A percentile compares a stretch with the other conserved stretches of the same genome.
Evolutionary conservation across 192 early-diverging fungal genomes (phyloP).

Genomic region (Bifiguratus adelaidae): DNA sequence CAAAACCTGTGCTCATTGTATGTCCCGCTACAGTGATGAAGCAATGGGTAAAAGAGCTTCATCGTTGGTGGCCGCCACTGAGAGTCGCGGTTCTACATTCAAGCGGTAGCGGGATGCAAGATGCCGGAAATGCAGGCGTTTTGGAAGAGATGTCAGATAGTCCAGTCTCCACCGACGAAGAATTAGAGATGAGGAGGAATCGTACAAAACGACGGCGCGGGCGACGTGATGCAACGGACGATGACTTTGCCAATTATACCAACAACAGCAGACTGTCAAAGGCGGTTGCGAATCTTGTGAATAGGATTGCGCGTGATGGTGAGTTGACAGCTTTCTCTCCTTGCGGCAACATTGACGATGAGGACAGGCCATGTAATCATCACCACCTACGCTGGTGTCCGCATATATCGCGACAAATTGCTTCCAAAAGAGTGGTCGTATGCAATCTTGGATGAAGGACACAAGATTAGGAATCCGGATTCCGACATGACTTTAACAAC

Average conservation of each 20-base stretch:
- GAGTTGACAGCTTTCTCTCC: too few relatives aligned
- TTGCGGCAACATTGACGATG: too few relatives aligned
- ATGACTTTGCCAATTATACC: too few relatives aligned
- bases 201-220: conserved; percentile 10
- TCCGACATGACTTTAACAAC: conserved; percentile 67
- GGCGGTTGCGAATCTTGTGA: too few relatives aligned
- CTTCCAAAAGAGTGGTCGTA: conserved; percentile 77
- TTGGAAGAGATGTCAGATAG: too few relatives aligned
- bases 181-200: conserved; percentile 10
- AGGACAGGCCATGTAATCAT: conserved; percentile 69
- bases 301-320: too few relatives aligned
- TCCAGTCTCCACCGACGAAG: conserved; percentile 16
- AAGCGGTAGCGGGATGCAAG: conserved; percentile 65
- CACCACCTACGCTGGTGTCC: conserved; percentile 79
- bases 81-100: conserved; percentile 87
- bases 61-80: conserved; percentile 74
- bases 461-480: conserved; percentile 94
- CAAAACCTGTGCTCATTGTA: conserved; percentile 39
- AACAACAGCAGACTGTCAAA: too few relatives aligned
- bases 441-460: conserved; percentile 89
- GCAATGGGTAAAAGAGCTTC: conserved; percentile 79
- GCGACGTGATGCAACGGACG: neutral
- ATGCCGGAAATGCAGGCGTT: neutral
- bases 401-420: conserved; percentile 56
- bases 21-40: conserved; percentile 74